These are phyloP conservation scores for Xanthoparmelia taractica DNA, from an alignment of 495 filamentous ascomycete species.

Conservation along the genomic window DNA sequence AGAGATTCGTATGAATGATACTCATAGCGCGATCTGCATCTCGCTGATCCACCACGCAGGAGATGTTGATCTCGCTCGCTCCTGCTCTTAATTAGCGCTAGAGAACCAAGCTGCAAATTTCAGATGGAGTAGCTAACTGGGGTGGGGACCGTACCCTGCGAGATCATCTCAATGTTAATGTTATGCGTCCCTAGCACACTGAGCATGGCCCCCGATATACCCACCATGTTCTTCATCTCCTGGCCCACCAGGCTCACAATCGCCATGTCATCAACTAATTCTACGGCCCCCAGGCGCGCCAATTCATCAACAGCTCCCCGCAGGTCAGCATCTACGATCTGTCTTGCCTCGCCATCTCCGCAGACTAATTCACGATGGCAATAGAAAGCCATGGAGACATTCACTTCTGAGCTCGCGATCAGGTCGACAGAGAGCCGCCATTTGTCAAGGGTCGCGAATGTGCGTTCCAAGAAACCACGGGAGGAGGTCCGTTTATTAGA, in stretches of 20 bases:
- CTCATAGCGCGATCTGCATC: conserved; percentile 86
- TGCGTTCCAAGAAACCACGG: conserved; percentile 82
- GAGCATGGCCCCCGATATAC: conserved; percentile 82
- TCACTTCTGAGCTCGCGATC: conserved; percentile 88
- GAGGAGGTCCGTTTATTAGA: conserved; percentile 81
- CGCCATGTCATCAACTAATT: conserved; percentile 59
- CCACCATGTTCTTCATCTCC: conserved; percentile 93
- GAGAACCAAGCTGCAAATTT: neutral
- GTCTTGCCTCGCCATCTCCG: conserved; percentile 51
- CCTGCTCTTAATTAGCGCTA: conserved; percentile 41
- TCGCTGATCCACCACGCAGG: conserved; percentile 86
- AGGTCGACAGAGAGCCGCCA: conserved; percentile 79
- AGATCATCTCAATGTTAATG: conserved; percentile 23
- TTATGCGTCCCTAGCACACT: conserved; percentile 57
- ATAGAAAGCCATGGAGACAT: conserved; percentile 90
- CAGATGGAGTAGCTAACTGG: too few species aligned
- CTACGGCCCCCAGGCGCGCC: conserved; percentile 68
- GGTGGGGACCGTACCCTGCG: conserved; percentile 13
- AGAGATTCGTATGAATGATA: conserved; percentile 85
- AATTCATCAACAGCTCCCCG: conserved; percentile 58
- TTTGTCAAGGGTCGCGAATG: conserved; percentile 76
- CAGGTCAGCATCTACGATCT: conserved; percentile 47
- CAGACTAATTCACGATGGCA: conserved; percentile 47
- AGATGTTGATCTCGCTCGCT: conserved; percentile 95
- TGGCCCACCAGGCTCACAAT: conserved; percentile 89